A percentile compares a stretch with the other conserved stretches of the same genome.
These are phyloP conservation scores for Nakazawaea laoshanensis DNA, from an alignment of 805 yeast genomes.

Conservation along the genomic window DNA sequence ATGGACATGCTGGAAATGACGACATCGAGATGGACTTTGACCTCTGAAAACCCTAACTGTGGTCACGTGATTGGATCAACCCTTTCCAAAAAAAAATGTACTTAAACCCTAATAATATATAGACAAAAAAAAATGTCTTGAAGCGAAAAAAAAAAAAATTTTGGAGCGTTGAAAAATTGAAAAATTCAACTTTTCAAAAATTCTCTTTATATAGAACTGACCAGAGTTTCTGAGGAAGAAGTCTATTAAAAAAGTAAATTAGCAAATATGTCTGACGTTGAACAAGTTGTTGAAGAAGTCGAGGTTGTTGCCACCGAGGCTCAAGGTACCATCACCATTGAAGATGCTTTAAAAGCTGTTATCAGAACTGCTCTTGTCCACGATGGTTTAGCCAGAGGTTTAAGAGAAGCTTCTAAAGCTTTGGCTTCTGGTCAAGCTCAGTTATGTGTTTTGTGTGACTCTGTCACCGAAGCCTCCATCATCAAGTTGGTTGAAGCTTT, in stretches of 20 bases:
- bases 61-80: too few species aligned
- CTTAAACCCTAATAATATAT: too few species aligned
- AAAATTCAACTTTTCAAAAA: neutral
- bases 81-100: too few species aligned
- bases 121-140: neutral
- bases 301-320: slow-evolving; percentile 73
- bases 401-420: slow-evolving; percentile 99
- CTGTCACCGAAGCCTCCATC: slow-evolving; percentile 97
- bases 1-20: slow-evolving; percentile 21
- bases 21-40: slow-evolving; percentile 31
- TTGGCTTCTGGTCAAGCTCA: slow-evolving; percentile 96
- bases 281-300: slow-evolving; percentile 75
- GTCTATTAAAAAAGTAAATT: slow-evolving; percentile 15
- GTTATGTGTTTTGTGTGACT: slow-evolving; percentile 93
- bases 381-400: slow-evolving; percentile 99
- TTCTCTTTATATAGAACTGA: slow-evolving; percentile 25
- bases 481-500: slow-evolving; percentile 97
- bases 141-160: neutral
- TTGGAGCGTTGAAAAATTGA: too few species aligned
- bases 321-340: slow-evolving; percentile 86
- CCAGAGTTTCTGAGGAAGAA: slow-evolving; percentile 33
- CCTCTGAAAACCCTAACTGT: slow-evolving; percentile 12
- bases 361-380: slow-evolving; percentile 96
- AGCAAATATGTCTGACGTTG: slow-evolving; percentile 77
- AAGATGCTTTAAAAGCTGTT: slow-evolving; percentile 97